Conservation (phyloP, 225 moss, liverwort and hornwort genomes). For the Anthoceros angustus region DNA sequence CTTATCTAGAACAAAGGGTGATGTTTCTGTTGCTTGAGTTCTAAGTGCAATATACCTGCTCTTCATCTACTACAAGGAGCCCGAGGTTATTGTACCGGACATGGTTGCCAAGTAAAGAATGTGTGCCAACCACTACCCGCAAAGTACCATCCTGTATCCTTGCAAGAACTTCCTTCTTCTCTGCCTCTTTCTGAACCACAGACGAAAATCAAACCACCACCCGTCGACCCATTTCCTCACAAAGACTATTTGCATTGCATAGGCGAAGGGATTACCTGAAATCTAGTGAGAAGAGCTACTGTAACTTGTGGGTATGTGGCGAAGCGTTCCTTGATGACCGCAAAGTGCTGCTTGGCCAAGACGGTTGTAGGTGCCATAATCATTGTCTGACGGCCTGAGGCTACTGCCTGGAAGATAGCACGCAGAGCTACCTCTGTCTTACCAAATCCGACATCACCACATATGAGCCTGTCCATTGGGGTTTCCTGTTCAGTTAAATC, state of each 20-base stretch:
- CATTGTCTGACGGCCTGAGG: constrained; percentile 70
- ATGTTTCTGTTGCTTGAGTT: too few relatives aligned
- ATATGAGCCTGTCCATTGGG: constrained; percentile 88
- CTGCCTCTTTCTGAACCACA: constrained; percentile 40
- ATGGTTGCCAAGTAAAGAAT: constrained; percentile 69
- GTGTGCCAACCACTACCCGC: constrained; percentile 66
- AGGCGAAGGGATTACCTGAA: constrained; percentile 33
- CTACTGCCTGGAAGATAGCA: constrained; percentile 45
- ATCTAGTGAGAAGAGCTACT: constrained; percentile 79
- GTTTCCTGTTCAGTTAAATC: constrained; percentile 74
- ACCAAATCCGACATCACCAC: constrained; percentile 86
- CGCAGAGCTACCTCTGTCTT: constrained; percentile 91
- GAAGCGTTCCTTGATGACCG: constrained; percentile 56
- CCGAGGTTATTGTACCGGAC: constrained; percentile 76
- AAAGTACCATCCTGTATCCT: constrained; percentile 76
- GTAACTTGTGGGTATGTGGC: constrained; percentile 32
- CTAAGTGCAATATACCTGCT: constrained; percentile 22
- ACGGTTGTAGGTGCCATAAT: constrained; percentile 79
- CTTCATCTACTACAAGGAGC: constrained; percentile 77
- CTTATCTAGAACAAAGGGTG: too few relatives aligned
- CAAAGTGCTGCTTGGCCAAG: constrained; percentile 80
- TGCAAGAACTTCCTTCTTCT: constrained; percentile 64
- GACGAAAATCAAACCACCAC: too few relatives aligned
- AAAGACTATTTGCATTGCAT: too few relatives aligned
- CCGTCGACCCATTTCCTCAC: too few relatives aligned